Conservation (phyloP, 495 filamentous ascomycete species). For the Neurospora tetraspora region DNA sequence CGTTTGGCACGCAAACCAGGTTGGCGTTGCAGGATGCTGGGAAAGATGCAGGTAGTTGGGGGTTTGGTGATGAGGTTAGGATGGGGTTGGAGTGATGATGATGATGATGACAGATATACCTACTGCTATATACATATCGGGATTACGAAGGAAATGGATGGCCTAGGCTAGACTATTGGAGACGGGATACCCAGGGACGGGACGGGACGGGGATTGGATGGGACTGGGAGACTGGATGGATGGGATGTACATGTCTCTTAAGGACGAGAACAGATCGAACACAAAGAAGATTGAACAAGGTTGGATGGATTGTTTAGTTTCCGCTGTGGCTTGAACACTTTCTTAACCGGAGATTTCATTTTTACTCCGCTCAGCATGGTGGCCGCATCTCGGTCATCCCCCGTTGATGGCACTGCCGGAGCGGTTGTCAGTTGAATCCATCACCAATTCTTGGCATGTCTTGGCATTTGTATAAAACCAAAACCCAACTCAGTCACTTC, state of each 20-base stretch:
- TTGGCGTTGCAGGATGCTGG: conserved; percentile 23
- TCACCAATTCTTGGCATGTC: neutral
- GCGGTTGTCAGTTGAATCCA: neutral
- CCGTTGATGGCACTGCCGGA: neutral
- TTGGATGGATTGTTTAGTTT: neutral
- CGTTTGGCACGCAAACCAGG: conserved; percentile 15
- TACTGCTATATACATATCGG: neutral
- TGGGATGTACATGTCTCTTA: neutral
- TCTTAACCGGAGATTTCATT: no score
- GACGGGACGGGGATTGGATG: neutral
- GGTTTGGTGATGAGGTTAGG: conserved; percentile 27
- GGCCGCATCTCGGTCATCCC: neutral
- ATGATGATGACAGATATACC: neutral
- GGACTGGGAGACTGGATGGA: neutral
- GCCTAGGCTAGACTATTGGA: neutral
- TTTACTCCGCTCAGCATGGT: no score
- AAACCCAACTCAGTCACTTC: neutral
- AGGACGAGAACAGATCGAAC: neutral
- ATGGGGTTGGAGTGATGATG: conserved; percentile 26
- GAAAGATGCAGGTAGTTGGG: conserved; percentile 21
- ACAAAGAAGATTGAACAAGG: neutral
- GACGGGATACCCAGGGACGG: neutral
- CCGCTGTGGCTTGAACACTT: no score
- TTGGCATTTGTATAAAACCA: neutral
- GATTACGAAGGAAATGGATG: neutral